These are phyloP conservation scores for Podila verticillata DNA, from an alignment of 192 early-diverging fungal species.

Conservation along the genomic window DNA sequence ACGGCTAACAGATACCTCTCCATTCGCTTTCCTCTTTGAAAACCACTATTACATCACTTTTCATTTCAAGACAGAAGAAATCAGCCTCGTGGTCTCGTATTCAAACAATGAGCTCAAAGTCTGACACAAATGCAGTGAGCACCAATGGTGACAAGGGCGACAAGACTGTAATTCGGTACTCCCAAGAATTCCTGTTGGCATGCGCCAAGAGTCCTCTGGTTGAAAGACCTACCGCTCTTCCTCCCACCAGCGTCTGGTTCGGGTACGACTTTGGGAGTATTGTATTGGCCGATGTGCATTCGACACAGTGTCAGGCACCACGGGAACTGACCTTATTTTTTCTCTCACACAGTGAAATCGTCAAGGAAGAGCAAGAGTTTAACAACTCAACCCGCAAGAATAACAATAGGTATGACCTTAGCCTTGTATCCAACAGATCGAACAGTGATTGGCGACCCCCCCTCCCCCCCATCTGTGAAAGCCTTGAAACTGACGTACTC, in stretches of 20 bases:
- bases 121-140: not conserved
- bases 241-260: conserved; percentile 52
- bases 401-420: not conserved
- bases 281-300: not conserved
- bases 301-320: not conserved
- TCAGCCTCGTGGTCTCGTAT: no score
- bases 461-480: not conserved
- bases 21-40: no score
- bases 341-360: conserved; percentile 18
- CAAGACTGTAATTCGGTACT: conserved; percentile 48
- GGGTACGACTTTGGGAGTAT: conserved; percentile 27
- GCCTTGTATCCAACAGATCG: not conserved
- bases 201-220: conserved; percentile 55
- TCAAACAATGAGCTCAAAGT: conserved; percentile 3
- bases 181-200: conserved; percentile 51
- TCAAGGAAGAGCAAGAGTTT: conserved; percentile 38
- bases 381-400: conserved; percentile 11
- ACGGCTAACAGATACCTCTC: no score
- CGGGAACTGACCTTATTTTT: not conserved
- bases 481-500: no score
- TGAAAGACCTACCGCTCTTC: conserved; percentile 45
- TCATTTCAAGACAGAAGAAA: no score
- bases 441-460: not conserved
- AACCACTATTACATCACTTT: no score
- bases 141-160: not conserved